phyloP scores from a whole-genome alignment of 805 yeast genomes.

The Sugiyamaella marilandica region DNA sequence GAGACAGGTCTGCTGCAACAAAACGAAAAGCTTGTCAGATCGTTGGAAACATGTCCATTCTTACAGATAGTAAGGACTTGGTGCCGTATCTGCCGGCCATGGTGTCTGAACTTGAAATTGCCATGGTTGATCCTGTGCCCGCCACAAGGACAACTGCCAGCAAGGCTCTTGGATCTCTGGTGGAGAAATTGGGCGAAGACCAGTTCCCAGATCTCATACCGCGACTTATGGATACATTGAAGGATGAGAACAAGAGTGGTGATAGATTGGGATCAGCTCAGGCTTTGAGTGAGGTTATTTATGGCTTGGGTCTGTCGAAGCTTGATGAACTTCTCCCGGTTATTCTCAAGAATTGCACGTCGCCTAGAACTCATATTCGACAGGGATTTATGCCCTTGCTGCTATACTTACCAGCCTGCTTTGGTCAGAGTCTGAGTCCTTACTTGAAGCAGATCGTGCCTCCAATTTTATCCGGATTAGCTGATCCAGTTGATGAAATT shows the following conservation, averaged over 20 bases:
- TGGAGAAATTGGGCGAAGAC: slow-evolving; percentile 94
- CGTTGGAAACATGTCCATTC: slow-evolving; percentile 97
- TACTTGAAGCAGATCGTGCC: slow-evolving; percentile 81
- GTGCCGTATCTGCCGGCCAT: slow-evolving; percentile 75
- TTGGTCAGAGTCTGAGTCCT: slow-evolving; percentile 87
- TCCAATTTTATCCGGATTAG: slow-evolving; percentile 86
- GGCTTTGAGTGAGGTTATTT: slow-evolving; percentile 88
- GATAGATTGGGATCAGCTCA: slow-evolving; percentile 97
- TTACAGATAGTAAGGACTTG: slow-evolving; percentile 84
- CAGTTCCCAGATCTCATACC: slow-evolving; percentile 89
- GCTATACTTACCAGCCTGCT: slow-evolving; percentile 87
- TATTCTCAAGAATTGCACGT: slow-evolving; percentile 66
- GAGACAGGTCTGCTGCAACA: slow-evolving; percentile 86
- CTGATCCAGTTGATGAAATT: slow-evolving; percentile 81
- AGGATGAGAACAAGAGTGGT: slow-evolving; percentile 75
- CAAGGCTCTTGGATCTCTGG: slow-evolving; percentile 92
- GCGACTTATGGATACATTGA: slow-evolving; percentile 65
- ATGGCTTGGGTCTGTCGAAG: slow-evolving; percentile 83
- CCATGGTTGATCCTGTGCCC: slow-evolving; percentile 99
- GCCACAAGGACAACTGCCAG: slow-evolving; percentile 96
- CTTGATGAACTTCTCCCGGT: slow-evolving; percentile 85
- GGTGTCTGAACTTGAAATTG: slow-evolving; percentile 77
- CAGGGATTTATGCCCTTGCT: slow-evolving; percentile 91
- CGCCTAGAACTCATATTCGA: slow-evolving; percentile 65
- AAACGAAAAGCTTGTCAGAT: slow-evolving; percentile 95